These are phyloP conservation scores for Mitragyna speciosa DNA, from an alignment of 257 asterid species.

Conservation along the genomic window DNA sequence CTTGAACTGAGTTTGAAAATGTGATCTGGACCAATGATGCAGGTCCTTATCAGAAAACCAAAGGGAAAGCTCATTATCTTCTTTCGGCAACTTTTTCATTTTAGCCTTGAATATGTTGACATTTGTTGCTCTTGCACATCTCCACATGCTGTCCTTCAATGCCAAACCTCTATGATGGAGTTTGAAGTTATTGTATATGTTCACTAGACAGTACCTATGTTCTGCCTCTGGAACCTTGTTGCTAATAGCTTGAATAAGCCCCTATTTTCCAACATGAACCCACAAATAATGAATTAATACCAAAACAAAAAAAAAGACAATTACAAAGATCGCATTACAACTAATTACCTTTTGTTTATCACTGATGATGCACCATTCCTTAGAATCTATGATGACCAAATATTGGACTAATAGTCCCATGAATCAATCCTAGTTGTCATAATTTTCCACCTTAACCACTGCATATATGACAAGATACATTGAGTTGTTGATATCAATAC, in stretches of 20 bases:
- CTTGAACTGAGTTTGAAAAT: not conserved
- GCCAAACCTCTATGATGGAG: not conserved
- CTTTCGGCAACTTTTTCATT: not conserved
- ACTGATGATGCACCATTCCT: not conserved
- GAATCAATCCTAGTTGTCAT: not conserved
- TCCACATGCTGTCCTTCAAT: not conserved
- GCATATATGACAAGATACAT: not conserved
- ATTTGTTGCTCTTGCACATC: not conserved
- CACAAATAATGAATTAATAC: too few species aligned
- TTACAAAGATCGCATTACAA: too few species aligned
- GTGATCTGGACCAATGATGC: not conserved
- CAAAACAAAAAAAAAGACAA: too few species aligned
- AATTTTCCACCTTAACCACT: not conserved
- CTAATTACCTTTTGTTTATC: not conserved
- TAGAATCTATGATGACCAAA: not conserved
- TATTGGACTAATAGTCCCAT: not conserved
- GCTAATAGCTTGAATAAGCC: not conserved
- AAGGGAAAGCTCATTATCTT: not conserved
- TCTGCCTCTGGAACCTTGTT: not conserved
- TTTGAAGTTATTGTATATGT: not conserved
- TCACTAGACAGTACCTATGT: not conserved
- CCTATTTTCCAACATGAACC: not conserved
- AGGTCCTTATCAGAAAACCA: not conserved
- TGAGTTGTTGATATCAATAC: not conserved
- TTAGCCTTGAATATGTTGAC: not conserved